A percentile compares a stretch with the other conserved stretches of the same genome.
phyloP scores from a whole-genome alignment of 768 basidiomycete genomes.

The Gelatoporia subvermispora region DNA sequence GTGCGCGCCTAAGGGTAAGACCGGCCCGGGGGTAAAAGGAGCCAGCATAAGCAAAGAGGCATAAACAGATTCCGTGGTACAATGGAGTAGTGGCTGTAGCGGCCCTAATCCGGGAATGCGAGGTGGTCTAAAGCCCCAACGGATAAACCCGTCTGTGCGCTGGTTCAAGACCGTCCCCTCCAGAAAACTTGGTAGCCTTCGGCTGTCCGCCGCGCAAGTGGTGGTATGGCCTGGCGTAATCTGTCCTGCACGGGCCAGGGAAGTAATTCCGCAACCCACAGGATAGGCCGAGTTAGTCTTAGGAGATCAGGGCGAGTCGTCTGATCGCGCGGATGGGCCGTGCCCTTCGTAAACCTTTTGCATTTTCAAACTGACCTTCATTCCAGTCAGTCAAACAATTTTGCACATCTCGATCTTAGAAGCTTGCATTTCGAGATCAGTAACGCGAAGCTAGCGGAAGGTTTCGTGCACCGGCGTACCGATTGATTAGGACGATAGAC shows the following conservation, averaged over 20 bases:
- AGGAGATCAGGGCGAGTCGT: conserved; percentile 82
- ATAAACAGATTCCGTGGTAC: conserved; percentile 6
- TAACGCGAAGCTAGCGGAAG: no score
- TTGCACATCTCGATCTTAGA: no score
- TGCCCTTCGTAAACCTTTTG: conserved; percentile 77
- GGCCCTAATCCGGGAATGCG: conserved; percentile 83
- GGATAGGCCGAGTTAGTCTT: conserved; percentile 89
- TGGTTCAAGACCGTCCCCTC: conserved; percentile 93
- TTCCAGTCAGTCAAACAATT: no score
- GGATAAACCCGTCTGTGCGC: conserved; percentile 64
- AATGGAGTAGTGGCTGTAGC: conserved; percentile 72
- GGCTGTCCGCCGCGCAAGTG: conserved; percentile 59
- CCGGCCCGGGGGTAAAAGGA: no score
- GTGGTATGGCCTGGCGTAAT: conserved; percentile 78
- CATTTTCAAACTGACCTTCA: no score
- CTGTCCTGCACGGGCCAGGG: conserved; percentile 79
- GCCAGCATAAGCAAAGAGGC: no score
- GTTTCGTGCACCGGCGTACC: no score
- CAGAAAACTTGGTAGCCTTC: conserved; percentile 89
- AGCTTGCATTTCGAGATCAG: no score
- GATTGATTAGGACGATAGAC: no score
- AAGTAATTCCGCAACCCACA: conserved; percentile 91
- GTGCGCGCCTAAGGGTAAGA: no score
- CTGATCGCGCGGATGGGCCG: conserved; percentile 77
- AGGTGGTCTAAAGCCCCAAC: conserved; percentile 55